Evolutionary conservation across 2,329 filamentous ascomycete species (phyloP).

Genomic region (Huntiella decipiens): DNA sequence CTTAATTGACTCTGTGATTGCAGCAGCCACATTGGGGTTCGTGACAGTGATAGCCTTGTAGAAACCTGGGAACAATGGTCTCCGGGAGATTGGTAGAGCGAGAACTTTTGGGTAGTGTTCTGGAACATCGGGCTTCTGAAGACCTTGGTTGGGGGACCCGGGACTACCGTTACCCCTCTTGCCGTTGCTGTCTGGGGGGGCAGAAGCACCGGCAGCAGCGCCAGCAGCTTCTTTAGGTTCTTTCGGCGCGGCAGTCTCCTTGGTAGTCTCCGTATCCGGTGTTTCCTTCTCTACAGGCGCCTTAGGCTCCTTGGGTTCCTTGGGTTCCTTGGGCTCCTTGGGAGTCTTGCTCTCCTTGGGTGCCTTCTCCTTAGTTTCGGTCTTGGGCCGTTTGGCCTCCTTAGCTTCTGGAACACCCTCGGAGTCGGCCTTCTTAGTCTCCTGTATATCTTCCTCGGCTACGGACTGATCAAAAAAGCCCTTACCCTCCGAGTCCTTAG

Average conservation of each 20-base stretch:
- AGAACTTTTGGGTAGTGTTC: conserved; percentile 96
- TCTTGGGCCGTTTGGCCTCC: conserved; percentile 1
- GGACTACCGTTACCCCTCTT: conserved; percentile 29
- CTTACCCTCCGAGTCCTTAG: conserved; percentile 18
- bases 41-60: conserved; percentile 97
- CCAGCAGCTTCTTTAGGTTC: conserved; percentile 33
- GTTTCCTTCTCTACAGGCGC: conserved; percentile 3
- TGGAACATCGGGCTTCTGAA: conserved; percentile 76
- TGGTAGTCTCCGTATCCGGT: background rate
- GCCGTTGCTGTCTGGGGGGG: conserved; percentile 15
- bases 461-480: conserved; percentile 32
- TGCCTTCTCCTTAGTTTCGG: background rate
- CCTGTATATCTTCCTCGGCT: conserved; percentile 30
- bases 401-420: background rate
- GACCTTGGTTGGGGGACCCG: conserved; percentile 43
- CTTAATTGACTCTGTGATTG: conserved; percentile 93
- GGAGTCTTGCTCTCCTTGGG: background rate
- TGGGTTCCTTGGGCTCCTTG: conserved; percentile 1
- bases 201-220: conserved; percentile 36
- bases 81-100: conserved; percentile 85
- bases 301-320: background rate
- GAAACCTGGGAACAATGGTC: conserved; percentile 89
- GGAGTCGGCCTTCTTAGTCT: conserved; percentile 15
- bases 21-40: conserved; percentile 75
- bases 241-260: conserved; percentile 4